A percentile compares a stretch with the other conserved stretches of the same genome.
Evolutionary conservation across 495 filamentous ascomycete genomes (phyloP).

Genomic region (Rusavskia elegans): DNA sequence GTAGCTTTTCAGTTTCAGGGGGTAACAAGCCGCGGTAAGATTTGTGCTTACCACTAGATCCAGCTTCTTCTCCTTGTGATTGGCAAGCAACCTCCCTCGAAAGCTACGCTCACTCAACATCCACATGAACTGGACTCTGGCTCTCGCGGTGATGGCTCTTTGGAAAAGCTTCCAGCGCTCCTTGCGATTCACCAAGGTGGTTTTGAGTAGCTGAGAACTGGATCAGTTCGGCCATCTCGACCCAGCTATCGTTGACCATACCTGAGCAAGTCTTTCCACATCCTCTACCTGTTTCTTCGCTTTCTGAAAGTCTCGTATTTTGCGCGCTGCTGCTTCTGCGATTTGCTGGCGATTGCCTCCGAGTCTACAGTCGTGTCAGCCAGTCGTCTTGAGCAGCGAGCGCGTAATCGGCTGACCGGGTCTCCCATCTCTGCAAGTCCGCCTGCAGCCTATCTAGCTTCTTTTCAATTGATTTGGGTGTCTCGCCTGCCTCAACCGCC

Average conservation of each 20-base stretch:
- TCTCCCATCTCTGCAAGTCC: slow-evolving; percentile 35
- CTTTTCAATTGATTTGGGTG: slow-evolving; percentile 39
- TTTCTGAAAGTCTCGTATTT: slow-evolving; percentile 24
- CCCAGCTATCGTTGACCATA: slow-evolving; percentile 12
- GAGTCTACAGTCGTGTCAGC: slow-evolving; percentile 26
- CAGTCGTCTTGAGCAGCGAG: slow-evolving; percentile 3
- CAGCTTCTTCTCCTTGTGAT: slow-evolving; percentile 56
- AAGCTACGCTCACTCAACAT: slow-evolving; percentile 80
- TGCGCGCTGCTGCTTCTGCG: slow-evolving; percentile 28
- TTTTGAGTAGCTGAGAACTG: slow-evolving; percentile 34
- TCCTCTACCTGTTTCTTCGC: slow-evolving; percentile 31
- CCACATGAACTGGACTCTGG: slow-evolving; percentile 72
- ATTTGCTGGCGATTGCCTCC: slow-evolving; percentile 58
- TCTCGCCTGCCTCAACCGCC: slow-evolving; percentile 52
- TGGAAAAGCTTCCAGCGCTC: slow-evolving; percentile 71
- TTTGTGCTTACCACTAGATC: slow-evolving; percentile 48
- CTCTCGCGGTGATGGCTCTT: slow-evolving; percentile 63
- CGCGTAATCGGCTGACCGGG: slow-evolving; percentile 25
- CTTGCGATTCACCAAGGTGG: slow-evolving; percentile 51
- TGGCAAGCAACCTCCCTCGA: slow-evolving; percentile 60
- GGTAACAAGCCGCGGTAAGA: no score
- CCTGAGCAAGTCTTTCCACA: slow-evolving; percentile 36
- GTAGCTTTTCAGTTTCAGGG: neutral
- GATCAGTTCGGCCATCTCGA: slow-evolving; percentile 7
- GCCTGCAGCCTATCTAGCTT: slow-evolving; percentile 43